These are phyloP conservation scores for Prunus mira DNA, from an alignment of 306 rosid genomes.

Conservation along the genomic window DNA sequence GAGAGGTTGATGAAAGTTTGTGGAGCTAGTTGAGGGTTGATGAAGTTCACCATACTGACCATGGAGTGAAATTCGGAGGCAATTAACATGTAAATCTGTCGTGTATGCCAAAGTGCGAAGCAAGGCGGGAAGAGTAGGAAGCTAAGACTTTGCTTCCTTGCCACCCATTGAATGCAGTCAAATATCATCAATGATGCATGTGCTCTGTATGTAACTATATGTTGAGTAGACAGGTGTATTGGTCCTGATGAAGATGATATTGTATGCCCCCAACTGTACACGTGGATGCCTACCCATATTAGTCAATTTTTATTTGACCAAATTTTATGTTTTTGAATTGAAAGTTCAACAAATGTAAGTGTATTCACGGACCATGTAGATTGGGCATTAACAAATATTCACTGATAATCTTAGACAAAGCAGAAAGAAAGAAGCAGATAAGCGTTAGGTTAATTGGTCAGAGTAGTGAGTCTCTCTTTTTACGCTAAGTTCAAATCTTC, in stretches of 20 bases:
- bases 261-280: background rate
- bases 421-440: too few species aligned
- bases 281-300: background rate
- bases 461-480: too few species aligned
- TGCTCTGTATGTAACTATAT: background rate
- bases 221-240: background rate
- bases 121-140: background rate
- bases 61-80: too few species aligned
- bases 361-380: too few species aligned
- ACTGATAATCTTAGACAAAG: too few species aligned
- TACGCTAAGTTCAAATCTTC: too few species aligned
- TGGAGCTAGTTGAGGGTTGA: too few species aligned
- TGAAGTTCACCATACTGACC: too few species aligned
- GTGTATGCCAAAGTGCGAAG: slow-evolving; percentile 2
- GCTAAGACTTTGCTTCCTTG: slow-evolving; percentile 21
- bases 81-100: background rate
- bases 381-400: too few species aligned
- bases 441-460: rapidly evolving
- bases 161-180: slow-evolving; percentile 20
- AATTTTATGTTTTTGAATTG: too few species aligned
- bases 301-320: slow-evolving; percentile 20
- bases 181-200: slow-evolving; percentile 16
- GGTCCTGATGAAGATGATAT: background rate
- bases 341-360: too few species aligned
- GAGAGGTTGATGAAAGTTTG: too few species aligned